Conservation (phyloP, 176 grass and related monocot genomes). For the Zea luxurians region DNA sequence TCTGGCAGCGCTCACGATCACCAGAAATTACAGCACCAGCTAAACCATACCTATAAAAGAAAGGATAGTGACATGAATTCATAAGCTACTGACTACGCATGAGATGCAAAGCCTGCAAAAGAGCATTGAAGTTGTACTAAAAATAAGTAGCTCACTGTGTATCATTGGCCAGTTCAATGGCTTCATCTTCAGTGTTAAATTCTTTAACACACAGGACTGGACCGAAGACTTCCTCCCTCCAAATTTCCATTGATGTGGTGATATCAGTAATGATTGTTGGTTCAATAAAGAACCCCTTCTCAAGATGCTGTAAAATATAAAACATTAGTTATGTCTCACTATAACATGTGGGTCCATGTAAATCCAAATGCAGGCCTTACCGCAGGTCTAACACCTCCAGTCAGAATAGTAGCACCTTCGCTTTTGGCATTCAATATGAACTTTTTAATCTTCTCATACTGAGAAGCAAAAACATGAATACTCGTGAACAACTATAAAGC, state of each 20-base stretch:
- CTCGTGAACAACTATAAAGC: slow-evolving; percentile 8
- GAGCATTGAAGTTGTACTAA: not conserved
- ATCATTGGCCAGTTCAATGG: slow-evolving; percentile 92
- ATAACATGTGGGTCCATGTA: not conserved
- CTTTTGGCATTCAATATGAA: slow-evolving; percentile 72
- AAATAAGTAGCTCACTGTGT: slow-evolving; percentile 62
- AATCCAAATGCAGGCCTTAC: slow-evolving; percentile 41
- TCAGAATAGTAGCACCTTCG: slow-evolving; percentile 85
- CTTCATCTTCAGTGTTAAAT: slow-evolving; percentile 92
- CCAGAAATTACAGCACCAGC: slow-evolving; percentile 82
- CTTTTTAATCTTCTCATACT: slow-evolving; percentile 93
- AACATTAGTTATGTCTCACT: slow-evolving; percentile 21
- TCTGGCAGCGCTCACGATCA: slow-evolving; percentile 70
- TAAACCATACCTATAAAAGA: slow-evolving; percentile 70
- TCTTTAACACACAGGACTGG: slow-evolving; percentile 85
- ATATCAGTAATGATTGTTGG: slow-evolving; percentile 83
- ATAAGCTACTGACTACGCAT: not conserved
- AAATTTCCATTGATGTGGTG: slow-evolving; percentile 96
- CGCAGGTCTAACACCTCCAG: slow-evolving; percentile 77
- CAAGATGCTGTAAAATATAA: slow-evolving; percentile 67
- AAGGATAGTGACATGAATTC: not conserved
- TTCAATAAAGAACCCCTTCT: slow-evolving; percentile 92
- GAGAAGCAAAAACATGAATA: slow-evolving; percentile 41
- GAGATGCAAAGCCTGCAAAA: not conserved
- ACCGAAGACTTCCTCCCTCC: slow-evolving; percentile 96